Base-by-base conservation (phyloP, 78 protist genomes). In the Anaeramoeba flamelloides region DNA sequence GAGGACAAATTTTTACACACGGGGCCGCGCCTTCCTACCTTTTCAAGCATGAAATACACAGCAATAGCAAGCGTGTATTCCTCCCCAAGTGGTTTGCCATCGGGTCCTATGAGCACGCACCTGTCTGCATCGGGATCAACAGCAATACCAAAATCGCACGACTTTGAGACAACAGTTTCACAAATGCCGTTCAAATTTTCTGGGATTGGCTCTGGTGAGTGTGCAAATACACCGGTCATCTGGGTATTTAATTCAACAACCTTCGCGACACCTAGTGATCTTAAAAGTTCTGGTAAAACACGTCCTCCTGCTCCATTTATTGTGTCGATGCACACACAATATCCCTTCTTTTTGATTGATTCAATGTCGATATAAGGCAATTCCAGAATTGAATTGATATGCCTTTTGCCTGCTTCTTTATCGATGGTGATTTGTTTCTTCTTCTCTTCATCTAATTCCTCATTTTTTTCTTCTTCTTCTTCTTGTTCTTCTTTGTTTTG, bases 41-140 rank as follows among this genome's bases (percentile, higher is more conserved):
- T 8, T 2, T 36, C 30, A 1, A 85, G 78, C 31, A 80, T 36
- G 32, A 38, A 76, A 3, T 85, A 37, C 2, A 81, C 64, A 26
- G 84, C 83, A 1, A 85, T 4, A 22, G 80, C 87, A 34, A 85
- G 87, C 17, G 87, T 85, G 74, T 64, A 81, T 38, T 85, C 87
- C 37, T 85, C 87, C 30, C 86, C 79, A 32, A 85, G 1, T 22
- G 79, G 77, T 0, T 32, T 39, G 22, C 87, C 87, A 1, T 64
- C 34, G 17, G 40, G 75, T 41, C 75, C 80, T 3, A 85, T 40
- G 3, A 85, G 3, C 1, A 85, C 87, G 74, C 83, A 81, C 1
- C 87, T 2, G 12, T 85, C 87, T 17, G 81, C 87, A 3, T 85
- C 87, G 4, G 87, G 87, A 80, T 85, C 87, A 39, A 82, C 81